Base-by-base conservation (phyloP, 768 basidiomycete genomes). In the Dentipellis sp. region DNA sequence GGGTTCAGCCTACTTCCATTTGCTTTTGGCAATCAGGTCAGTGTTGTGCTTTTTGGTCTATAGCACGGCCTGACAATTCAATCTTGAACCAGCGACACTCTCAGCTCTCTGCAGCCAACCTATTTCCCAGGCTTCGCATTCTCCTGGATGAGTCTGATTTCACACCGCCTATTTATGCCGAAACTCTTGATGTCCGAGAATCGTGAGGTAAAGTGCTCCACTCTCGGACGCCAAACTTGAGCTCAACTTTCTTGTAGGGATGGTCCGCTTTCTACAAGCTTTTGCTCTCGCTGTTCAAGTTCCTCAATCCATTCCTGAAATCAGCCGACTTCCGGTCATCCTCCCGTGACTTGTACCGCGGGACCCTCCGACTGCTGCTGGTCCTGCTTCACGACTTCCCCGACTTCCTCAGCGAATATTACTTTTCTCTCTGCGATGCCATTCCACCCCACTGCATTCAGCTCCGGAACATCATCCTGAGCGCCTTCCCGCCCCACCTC, bases 311-410 rank as follows among this genome's bases (percentile, higher is more conserved):
- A 1, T 95, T 97, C 78, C 76, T 99, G 63, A 88, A 84, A 65
- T 80, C 86, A 35, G 82, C 86, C 11, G 84, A 90, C 62, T 78
- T 98, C 45, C 82, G 88, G 61, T 78, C 80, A 21, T 84, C 93
- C 4, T 86, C 88, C 19, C 80, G 88, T 45, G 88, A 91, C 60
- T 79, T 99, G 45, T 97, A 94, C 75, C 84, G 91, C 45, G 97
- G 93, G 19, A 81, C 93, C 19, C 76, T 97, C 48, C 84, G 94
- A 37, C 79, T 99, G 34, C 82, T 99, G 50, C 80, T 99, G 49
- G 93, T 98, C 56, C 85, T 99, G 52, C 82, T 99, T 17, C 94
- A 99, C 70, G 97, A 98, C 72, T 98, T 98, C 78, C 97, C 97
- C 52, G 97, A 97, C 59, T 98, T 98, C 77, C 78, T 98, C 59